A percentile compares a stretch with the other conserved stretches of the same genome.
phyloP scores from a whole-genome alignment of 768 basidiomycete species.

The Gymnopilus junonius region DNA sequence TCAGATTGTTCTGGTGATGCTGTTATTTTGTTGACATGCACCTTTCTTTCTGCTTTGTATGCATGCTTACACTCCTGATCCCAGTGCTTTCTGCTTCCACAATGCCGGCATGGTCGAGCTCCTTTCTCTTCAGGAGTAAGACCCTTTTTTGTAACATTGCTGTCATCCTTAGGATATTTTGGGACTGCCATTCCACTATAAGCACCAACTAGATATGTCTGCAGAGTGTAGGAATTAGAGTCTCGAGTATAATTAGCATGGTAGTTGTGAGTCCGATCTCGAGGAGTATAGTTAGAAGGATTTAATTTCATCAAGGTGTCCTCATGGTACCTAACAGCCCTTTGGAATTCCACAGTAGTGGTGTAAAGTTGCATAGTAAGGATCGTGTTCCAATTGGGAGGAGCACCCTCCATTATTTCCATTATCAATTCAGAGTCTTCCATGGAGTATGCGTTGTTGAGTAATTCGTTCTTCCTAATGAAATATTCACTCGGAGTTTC shows the following conservation, averaged over 20 bases:
- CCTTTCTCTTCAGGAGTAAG: conserved; percentile 23
- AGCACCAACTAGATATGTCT: not conserved
- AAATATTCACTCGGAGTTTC: conserved; percentile 40
- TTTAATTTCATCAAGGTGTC: conserved; percentile 19
- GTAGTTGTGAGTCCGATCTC: not conserved
- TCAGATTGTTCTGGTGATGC: conserved; percentile 10
- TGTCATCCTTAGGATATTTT: conserved; percentile 29
- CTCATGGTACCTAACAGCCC: conserved; percentile 26
- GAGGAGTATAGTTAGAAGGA: not conserved
- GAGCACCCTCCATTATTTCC: conserved; percentile 39
- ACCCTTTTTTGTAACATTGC: conserved; percentile 9
- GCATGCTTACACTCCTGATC: conserved; percentile 36
- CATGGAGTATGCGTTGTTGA: conserved; percentile 8
- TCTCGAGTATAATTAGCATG: not conserved
- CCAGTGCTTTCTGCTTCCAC: conserved; percentile 39
- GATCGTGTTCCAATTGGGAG: conserved; percentile 30
- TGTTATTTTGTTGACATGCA: conserved; percentile 21
- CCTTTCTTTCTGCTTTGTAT: conserved; percentile 11
- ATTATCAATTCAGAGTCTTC: conserved; percentile 35
- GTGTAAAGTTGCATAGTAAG: conserved; percentile 27
- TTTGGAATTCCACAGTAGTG: conserved; percentile 22
- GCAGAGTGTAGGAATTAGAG: not conserved
- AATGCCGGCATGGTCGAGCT: conserved; percentile 35
- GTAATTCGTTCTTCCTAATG: conserved; percentile 33
- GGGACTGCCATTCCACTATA: conserved; percentile 4